phyloP scores from a whole-genome alignment of 2,329 filamentous ascomycete species.

The Trichoderma sp. region DNA sequence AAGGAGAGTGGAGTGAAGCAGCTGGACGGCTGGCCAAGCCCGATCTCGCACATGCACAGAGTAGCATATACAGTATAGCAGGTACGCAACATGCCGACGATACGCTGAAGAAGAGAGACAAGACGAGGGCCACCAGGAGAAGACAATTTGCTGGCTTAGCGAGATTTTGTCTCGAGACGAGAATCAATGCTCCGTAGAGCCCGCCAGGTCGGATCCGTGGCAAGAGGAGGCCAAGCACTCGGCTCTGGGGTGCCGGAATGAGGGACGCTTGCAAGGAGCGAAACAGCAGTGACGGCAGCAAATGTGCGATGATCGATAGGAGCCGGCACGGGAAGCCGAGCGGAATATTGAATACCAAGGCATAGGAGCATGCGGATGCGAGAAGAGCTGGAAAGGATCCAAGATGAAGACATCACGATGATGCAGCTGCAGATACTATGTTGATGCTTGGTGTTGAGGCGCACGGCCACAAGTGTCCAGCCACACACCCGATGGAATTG shows the following conservation, averaged over 20 bases:
- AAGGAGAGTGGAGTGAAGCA: not conserved
- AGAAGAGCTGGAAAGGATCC: not conserved
- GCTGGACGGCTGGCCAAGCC: not conserved
- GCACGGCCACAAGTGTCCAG: slow-evolving; percentile 3
- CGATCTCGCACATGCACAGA: not conserved
- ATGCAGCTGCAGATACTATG: not conserved
- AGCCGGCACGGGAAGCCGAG: not conserved
- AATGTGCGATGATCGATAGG: not conserved
- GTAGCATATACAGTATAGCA: no score
- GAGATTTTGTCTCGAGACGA: not conserved
- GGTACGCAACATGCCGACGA: not conserved
- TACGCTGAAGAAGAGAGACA: not conserved
- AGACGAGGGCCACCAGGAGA: not conserved
- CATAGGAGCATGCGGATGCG: not conserved
- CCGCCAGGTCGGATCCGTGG: slow-evolving; percentile 8
- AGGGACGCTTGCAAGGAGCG: slow-evolving; percentile 4
- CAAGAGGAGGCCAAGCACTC: not conserved
- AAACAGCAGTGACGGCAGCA: not conserved
- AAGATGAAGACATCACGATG: not conserved
- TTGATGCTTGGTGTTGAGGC: not conserved
- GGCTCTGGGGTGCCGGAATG: slow-evolving; percentile 8
- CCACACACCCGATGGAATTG: slow-evolving; percentile 1
- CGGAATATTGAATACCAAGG: not conserved
- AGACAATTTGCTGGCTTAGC: not conserved
- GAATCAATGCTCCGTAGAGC: not conserved